Conservation (phyloP, 106 monocot species). For the Dendrobium catenatum region DNA sequence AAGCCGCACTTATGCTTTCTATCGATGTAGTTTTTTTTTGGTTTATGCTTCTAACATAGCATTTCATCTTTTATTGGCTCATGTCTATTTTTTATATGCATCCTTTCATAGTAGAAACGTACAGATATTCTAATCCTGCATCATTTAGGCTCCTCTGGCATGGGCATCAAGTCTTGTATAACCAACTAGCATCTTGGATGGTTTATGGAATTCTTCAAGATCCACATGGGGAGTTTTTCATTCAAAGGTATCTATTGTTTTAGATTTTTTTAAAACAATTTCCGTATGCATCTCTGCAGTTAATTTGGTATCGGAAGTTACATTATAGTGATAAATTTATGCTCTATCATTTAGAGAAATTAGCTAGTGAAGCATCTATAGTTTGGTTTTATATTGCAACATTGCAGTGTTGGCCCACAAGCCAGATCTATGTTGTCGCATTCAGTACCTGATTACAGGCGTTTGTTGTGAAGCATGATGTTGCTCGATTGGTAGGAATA, state of each 20-base stretch:
- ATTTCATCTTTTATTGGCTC: not conserved
- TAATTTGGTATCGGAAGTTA: not conserved
- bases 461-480: not conserved
- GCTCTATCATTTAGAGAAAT: not conserved
- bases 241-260: slow-evolving; percentile 50
- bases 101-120: not conserved
- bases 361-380: not conserved
- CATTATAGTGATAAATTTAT: not conserved
- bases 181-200: slow-evolving; percentile 92
- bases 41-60: not conserved
- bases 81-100: not conserved
- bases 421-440: not conserved
- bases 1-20: not conserved
- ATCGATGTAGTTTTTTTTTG: not conserved
- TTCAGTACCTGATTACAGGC: not conserved
- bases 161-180: slow-evolving; percentile 94
- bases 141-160: slow-evolving; percentile 90
- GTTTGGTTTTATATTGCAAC: not conserved
- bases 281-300: not conserved
- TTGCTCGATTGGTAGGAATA: not conserved
- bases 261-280: not conserved
- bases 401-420: not conserved
- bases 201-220: slow-evolving; percentile 98
- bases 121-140: not conserved
- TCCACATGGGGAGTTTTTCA: slow-evolving; percentile 88